phyloP scores from a whole-genome alignment of 2,329 filamentous ascomycete genomes.

The Aureobasidium subglaciale region DNA sequence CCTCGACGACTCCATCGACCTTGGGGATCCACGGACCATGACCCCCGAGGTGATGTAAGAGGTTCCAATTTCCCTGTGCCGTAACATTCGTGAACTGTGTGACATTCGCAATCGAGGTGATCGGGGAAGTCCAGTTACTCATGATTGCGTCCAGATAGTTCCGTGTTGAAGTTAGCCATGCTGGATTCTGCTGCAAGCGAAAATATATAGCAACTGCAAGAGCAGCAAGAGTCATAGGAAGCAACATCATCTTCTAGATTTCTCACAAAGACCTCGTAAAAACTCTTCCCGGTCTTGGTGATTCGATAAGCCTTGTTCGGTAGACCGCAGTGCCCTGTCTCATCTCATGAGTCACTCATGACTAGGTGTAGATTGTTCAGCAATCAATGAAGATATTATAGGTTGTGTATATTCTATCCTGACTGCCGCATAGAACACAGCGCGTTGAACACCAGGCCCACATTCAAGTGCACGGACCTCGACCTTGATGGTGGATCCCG shows the following conservation, averaged over 20 bases:
- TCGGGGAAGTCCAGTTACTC: neutral
- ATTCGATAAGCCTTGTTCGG: too few species aligned
- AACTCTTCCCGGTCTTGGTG: neutral
- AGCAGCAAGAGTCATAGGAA: neutral
- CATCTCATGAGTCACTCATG: neutral
- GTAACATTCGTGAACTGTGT: neutral
- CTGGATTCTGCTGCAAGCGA: neutral
- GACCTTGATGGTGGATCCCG: slow-evolving; percentile 5
- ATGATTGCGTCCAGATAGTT: neutral
- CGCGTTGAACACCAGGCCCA: neutral
- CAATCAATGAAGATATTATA: neutral
- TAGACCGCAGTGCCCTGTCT: too few species aligned
- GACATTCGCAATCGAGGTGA: neutral
- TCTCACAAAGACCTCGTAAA: neutral
- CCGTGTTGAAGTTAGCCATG: neutral
- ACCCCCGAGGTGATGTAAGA: slow-evolving; percentile 48
- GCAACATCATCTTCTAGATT: neutral
- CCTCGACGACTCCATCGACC: slow-evolving; percentile 33
- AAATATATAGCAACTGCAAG: neutral
- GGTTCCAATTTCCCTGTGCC: slow-evolving; percentile 35
- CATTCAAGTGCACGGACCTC: slow-evolving; percentile 1
- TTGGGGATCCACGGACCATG: slow-evolving; percentile 51
- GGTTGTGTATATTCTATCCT: neutral
- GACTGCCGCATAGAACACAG: neutral
- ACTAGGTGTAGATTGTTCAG: neutral